Percentiles rank a stretch among this genome's conserved stretches.
Evolutionary conservation across 768 basidiomycete genomes (phyloP).

Genomic region (Sporobolomyces roseus): DNA sequence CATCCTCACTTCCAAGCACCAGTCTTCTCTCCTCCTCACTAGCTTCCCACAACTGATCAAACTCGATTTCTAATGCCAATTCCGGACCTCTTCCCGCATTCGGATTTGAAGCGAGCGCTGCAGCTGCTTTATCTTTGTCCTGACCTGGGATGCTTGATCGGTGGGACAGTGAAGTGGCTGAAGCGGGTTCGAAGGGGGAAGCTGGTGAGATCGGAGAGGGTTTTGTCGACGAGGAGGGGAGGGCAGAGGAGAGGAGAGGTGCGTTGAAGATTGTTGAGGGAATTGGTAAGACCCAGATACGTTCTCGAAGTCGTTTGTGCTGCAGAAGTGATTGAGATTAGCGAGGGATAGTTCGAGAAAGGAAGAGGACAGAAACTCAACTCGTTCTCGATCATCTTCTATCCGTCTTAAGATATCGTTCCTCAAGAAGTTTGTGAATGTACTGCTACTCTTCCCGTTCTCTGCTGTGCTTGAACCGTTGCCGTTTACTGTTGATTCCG

Average conservation of each 20-base stretch:
- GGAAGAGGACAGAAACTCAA: constrained; percentile 33
- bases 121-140: neutral
- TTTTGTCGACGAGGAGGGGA: constrained; percentile 35
- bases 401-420: constrained; percentile 52
- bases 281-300: constrained; percentile 53
- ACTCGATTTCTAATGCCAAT: constrained; percentile 50
- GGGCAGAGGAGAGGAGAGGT: constrained; percentile 2
- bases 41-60: constrained; percentile 58
- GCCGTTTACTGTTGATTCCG: too few species aligned
- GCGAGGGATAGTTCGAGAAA: neutral
- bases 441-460: neutral
- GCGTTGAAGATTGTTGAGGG: constrained; percentile 41
- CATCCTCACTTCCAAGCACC: constrained; percentile 52
- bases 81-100: constrained; percentile 28
- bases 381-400: constrained; percentile 54
- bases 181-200: constrained; percentile 45
- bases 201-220: constrained; percentile 50
- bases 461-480: too few species aligned
- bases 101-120: too few species aligned
- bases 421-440: constrained; percentile 48
- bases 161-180: too few species aligned
- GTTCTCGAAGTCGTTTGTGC: constrained; percentile 53
- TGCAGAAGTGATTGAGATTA: constrained; percentile 17
- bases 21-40: constrained; percentile 62
- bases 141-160: too few species aligned